Evolutionary conservation across 2,329 filamentous ascomycete genomes (phyloP).

Genomic region (Graphilbum sp.): DNA sequence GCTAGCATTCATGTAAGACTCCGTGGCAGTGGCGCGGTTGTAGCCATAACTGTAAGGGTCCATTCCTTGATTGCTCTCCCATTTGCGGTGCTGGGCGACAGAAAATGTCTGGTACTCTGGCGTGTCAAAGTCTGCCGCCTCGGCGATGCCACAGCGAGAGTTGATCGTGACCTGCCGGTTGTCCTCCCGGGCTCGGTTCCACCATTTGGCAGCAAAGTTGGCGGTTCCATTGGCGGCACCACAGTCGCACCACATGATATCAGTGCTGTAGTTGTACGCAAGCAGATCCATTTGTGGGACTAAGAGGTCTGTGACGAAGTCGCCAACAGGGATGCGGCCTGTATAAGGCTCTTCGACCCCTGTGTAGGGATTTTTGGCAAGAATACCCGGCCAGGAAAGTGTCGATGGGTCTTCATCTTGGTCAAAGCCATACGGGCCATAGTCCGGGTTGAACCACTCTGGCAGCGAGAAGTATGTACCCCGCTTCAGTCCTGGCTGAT

Average conservation of each 20-base stretch:
- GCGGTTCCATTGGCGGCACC: slow-evolving; percentile 25
- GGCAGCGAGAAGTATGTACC: slow-evolving; percentile 32
- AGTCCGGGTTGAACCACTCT: slow-evolving; percentile 32
- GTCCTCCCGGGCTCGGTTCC: slow-evolving; percentile 12
- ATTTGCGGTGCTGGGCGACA: slow-evolving; percentile 35
- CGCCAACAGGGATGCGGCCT: slow-evolving; percentile 19
- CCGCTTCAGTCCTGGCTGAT: slow-evolving; percentile 24
- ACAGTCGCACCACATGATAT: slow-evolving; percentile 35
- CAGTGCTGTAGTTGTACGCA: slow-evolving; percentile 22
- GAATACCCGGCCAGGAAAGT: slow-evolving; percentile 21
- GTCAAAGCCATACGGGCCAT: slow-evolving; percentile 24
- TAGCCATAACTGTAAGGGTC: slow-evolving; percentile 44
- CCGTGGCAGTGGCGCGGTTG: slow-evolving; percentile 34
- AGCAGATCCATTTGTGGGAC: slow-evolving; percentile 29
- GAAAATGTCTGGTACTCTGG: slow-evolving; percentile 38
- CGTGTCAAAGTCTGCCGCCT: slow-evolving; percentile 39
- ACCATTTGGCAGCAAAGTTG: slow-evolving; percentile 24
- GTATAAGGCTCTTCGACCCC: slow-evolving; percentile 24
- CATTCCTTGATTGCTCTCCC: slow-evolving; percentile 43
- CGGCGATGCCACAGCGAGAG: slow-evolving; percentile 33
- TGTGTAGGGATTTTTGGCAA: slow-evolving; percentile 27
- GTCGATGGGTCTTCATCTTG: too few relatives aligned
- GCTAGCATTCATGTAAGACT: slow-evolving; percentile 34
- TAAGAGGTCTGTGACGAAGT: slow-evolving; percentile 27
- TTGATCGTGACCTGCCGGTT: slow-evolving; percentile 22